Conservation (phyloP, 352 stramenopile genomes). For the Saprolegnia parasitica region DNA sequence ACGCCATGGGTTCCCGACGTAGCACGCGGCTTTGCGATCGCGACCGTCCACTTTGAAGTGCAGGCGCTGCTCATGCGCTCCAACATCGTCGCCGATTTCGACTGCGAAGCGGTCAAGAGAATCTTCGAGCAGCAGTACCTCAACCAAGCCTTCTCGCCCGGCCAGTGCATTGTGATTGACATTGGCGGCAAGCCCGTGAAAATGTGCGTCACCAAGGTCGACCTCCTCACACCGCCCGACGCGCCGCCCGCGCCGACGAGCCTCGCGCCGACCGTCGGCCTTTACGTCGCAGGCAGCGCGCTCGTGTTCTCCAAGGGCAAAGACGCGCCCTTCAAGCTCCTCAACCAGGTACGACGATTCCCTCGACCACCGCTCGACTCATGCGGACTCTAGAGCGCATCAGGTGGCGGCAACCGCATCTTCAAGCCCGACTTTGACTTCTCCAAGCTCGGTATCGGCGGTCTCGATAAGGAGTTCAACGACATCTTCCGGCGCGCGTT, state of each 20-base stretch:
- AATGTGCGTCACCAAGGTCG: conserved; percentile 19
- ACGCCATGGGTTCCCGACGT: conserved; percentile 53
- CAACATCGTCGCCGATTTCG: conserved; percentile 53
- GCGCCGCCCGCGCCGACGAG: neutral
- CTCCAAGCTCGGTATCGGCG: conserved; percentile 97
- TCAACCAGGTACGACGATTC: conserved; percentile 46
- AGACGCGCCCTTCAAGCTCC: conserved; percentile 66
- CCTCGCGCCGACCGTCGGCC: conserved; percentile 20
- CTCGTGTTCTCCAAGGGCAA: conserved; percentile 75
- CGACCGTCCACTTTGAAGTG: conserved; percentile 77
- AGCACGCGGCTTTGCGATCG: conserved; percentile 42
- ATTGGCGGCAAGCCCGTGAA: conserved; percentile 46
- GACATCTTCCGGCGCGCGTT: conserved; percentile 99
- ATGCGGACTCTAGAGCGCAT: conserved; percentile 34
- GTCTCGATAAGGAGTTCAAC: conserved; percentile 98
- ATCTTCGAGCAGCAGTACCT: conserved; percentile 67
- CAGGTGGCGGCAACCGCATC: conserved; percentile 70
- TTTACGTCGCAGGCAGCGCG: conserved; percentile 20
- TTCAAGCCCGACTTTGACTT: conserved; percentile 98
- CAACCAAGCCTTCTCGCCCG: conserved; percentile 67
- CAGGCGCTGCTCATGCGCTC: conserved; percentile 67
- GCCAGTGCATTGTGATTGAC: conserved; percentile 65
- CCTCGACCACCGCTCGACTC: neutral
- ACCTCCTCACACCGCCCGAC: conserved; percentile 20
- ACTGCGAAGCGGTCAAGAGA: conserved; percentile 65